These are phyloP conservation scores for Chlorella ohadii DNA, from an alignment of 139 green algal species.

Conservation along the genomic window DNA sequence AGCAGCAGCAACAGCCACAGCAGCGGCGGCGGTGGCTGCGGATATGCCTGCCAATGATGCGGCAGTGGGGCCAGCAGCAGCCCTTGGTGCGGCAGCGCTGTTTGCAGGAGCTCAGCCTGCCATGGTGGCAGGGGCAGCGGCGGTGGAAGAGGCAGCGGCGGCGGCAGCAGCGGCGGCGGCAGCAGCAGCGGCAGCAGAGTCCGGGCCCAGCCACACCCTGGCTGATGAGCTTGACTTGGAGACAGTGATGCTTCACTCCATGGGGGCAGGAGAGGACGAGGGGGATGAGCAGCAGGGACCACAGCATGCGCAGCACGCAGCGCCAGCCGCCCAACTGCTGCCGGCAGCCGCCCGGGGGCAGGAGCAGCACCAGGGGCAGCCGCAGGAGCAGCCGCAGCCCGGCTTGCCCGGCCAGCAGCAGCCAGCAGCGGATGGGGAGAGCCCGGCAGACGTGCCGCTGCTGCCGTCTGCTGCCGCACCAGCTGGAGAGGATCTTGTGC, in stretches of 20 bases:
- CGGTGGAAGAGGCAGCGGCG: background rate
- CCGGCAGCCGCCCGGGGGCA: background rate
- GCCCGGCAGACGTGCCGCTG: no score
- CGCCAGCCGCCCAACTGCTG: background rate
- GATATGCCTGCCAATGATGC: no score
- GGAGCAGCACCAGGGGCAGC: background rate
- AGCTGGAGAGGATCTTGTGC: background rate
- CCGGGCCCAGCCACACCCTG: background rate
- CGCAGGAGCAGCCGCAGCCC: background rate
- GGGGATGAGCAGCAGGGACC: constrained; percentile 3
- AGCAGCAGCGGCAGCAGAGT: background rate
- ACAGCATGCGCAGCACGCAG: background rate
- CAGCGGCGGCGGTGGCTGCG: background rate
- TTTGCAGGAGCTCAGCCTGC: background rate
- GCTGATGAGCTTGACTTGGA: constrained; percentile 20
- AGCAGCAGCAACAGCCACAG: background rate
- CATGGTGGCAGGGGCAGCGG: background rate
- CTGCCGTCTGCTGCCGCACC: background rate
- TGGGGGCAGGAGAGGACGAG: background rate
- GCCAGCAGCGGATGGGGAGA: no score
- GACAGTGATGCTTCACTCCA: constrained; percentile 8
- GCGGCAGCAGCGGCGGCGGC: background rate
- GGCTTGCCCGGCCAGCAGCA: background rate
- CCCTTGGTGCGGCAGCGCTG: background rate
- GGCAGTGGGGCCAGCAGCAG: background rate